phyloP scores from a whole-genome alignment of 23 red algal species.

The Gracilariopsis chorda region DNA sequence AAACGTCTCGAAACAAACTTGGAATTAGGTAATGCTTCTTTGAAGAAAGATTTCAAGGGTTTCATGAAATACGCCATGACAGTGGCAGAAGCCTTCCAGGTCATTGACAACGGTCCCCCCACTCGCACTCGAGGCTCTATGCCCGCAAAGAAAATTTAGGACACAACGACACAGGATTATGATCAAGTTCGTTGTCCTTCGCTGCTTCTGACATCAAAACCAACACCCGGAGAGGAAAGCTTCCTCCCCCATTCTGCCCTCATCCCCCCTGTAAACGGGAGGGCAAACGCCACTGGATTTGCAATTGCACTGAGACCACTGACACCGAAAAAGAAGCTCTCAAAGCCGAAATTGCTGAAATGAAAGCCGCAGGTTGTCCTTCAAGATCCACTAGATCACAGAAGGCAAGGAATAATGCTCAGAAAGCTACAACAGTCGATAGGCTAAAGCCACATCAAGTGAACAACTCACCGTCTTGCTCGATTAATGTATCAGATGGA shows the following conservation, averaged over 20 bases:
- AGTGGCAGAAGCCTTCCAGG: constrained; percentile 16
- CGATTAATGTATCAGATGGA: not conserved
- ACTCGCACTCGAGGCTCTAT: not conserved
- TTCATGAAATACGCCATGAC: not conserved
- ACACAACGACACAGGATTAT: too few relatives aligned
- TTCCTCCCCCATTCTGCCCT: not conserved
- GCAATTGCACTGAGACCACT: not conserved
- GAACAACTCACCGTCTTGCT: not conserved
- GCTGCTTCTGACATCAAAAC: too few relatives aligned
- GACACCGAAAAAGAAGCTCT: not conserved
- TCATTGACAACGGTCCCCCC: not conserved
- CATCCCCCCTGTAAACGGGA: not conserved
- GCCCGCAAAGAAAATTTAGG: too few relatives aligned
- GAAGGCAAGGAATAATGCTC: not conserved
- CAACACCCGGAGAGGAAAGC: too few relatives aligned
- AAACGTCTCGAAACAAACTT: constrained; percentile 7
- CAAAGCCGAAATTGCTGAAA: not conserved
- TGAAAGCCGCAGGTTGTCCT: not conserved
- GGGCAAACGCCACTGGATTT: not conserved
- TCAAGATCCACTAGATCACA: not conserved
- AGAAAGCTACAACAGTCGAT: too few relatives aligned
- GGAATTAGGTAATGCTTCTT: not conserved
- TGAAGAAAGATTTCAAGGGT: not conserved
- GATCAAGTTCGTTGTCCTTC: too few relatives aligned
- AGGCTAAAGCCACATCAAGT: not conserved